Conservation (phyloP, 2,329 filamentous ascomycete species). For the Didymella lethalis region DNA sequence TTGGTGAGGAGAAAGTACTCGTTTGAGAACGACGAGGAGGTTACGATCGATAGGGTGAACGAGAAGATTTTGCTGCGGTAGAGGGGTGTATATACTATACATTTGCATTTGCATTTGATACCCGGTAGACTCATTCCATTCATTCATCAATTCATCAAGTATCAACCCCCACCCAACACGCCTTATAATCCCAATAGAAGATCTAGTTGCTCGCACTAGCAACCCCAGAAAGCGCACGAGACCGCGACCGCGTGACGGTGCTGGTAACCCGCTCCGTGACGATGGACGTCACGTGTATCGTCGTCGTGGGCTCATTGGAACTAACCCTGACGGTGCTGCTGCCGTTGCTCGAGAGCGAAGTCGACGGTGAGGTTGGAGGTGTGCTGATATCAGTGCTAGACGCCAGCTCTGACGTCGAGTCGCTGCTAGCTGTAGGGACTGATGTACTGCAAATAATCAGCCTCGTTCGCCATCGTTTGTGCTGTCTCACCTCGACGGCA, state of each 20-base stretch:
- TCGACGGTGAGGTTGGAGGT: background rate
- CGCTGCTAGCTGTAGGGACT: background rate
- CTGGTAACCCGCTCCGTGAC: constrained; percentile 7
- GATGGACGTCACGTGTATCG: constrained; percentile 1
- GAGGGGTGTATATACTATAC: background rate
- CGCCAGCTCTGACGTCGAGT: background rate
- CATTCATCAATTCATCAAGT: too few species aligned
- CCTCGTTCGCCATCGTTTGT: too few species aligned
- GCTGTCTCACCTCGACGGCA: background rate
- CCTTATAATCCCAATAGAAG: too few species aligned
- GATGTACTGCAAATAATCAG: too few species aligned
- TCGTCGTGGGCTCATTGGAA: constrained; percentile 3
- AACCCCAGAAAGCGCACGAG: background rate
- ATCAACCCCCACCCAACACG: too few species aligned
- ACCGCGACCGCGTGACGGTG: background rate
- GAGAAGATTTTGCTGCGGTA: constrained; percentile 55
- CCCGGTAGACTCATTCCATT: background rate
- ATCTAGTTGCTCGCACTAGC: background rate
- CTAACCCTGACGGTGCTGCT: background rate
- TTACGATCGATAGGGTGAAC: constrained; percentile 64
- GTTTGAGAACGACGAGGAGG: constrained; percentile 62
- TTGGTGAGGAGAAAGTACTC: constrained; percentile 77
- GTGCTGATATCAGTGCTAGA: background rate
- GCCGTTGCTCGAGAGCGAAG: background rate
- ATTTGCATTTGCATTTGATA: background rate